Conservation (phyloP, 441 rosid genomes). For the Dalechampia spathulata region DNA sequence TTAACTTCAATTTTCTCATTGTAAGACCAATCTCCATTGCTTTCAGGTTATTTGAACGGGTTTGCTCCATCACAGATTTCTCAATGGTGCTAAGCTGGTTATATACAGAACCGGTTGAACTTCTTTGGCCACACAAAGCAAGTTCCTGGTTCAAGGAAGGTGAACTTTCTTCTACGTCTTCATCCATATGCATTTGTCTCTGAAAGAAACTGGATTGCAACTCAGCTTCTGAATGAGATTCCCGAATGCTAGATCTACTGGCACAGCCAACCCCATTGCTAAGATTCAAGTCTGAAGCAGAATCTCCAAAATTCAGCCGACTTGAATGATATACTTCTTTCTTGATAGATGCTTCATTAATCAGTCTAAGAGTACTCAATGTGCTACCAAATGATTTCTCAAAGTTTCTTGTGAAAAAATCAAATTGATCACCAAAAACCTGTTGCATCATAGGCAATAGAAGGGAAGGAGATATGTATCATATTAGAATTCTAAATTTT, state of each 20-base stretch:
- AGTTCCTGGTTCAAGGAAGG: conserved; percentile 32
- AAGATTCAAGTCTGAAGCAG: conserved; percentile 12
- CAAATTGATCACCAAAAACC: conserved; percentile 72
- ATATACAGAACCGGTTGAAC: conserved; percentile 21
- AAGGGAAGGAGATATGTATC: conserved; percentile 11
- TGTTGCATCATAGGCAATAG: conserved; percentile 27
- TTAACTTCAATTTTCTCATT: conserved; percentile 42
- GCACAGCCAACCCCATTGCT: conserved; percentile 23
- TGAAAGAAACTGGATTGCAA: conserved; percentile 11
- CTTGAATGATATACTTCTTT: conserved; percentile 16
- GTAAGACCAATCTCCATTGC: conserved; percentile 50
- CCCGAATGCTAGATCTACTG: conserved; percentile 15
- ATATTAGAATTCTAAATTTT: conserved; percentile 17
- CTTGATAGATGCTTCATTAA: conserved; percentile 38
- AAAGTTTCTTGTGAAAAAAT: conserved; percentile 55
- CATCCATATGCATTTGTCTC: conserved; percentile 18
- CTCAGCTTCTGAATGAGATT: conserved; percentile 17
- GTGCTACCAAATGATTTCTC: conserved; percentile 84
- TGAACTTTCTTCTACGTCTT: conserved; percentile 34
- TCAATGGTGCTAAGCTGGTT: conserved; percentile 31
- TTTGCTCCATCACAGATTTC: conserved; percentile 52
- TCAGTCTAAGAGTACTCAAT: conserved; percentile 66
- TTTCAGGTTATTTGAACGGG: conserved; percentile 77
- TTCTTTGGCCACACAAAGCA: conserved; percentile 25
- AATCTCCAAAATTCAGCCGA: conserved; percentile 21